Evolutionary conservation across 1,284 basidiomycete species (phyloP), one percentile per base, ranked within the genome.

Genomic region (Microbotryum violaceum): DNA sequence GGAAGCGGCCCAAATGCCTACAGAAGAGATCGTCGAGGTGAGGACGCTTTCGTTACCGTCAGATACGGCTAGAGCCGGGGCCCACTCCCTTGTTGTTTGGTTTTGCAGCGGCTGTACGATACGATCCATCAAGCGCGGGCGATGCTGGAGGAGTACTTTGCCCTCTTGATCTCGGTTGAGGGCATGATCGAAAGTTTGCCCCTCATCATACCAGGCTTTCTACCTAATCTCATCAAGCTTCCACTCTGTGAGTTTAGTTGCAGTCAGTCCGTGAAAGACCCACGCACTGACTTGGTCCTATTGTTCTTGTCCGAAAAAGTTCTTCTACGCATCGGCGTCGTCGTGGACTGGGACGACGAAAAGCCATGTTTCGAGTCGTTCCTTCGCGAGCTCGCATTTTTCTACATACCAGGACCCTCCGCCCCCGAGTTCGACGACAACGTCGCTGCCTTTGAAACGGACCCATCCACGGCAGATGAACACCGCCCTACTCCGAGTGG

Each of bases 111-210:
- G 21, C 52, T 69, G 18, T 46, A 64, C 50, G 46, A 63, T 0
- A 58, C 75, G 4, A 65, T 83, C 10, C 56, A 75, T 10, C 73
- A 75, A 21, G 82, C 83, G 18, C 81, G 86, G 5, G 87, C 87
- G 14, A 97, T 98, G 93, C 78, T 98, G 1, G 78, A 84, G 10
- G 94, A 97, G 70, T 97, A 98, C 76, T 98, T 97, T 72, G 87
- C 85, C 0, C 74, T 98, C 23, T 75, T 78, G 46, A 85, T 97
- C 60, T 80, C 81, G 4, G 77, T 79, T 0, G 76, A 82, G 0
- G 90, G 89, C 0, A 74, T 79, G 14, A 77, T 97, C 6, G 81
- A 86, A 64, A 84, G 82, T 56, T 73, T 99, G 6, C 96, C 96
- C 0, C 78, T 91, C 49, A 77, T 98, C 3, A 79, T 97, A 44